Base-by-base conservation (phyloP, 495 filamentous ascomycete genomes). In the Hyaloscypha variabilis region DNA sequence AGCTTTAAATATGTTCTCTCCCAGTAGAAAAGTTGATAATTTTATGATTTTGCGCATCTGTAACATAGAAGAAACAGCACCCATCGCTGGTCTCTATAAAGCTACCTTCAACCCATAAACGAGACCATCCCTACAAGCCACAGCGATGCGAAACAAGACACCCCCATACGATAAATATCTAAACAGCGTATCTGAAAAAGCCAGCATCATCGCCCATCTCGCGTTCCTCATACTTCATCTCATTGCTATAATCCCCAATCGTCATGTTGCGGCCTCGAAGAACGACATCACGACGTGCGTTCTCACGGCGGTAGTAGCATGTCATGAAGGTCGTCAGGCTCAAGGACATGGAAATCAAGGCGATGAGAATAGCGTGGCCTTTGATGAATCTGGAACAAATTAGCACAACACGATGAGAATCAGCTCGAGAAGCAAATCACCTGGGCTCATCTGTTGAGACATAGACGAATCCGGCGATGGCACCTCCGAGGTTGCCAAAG, bases 401-500 rank as follows among this genome's bases (percentile, higher is more conserved):
- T 30, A 65, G 55, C 17, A 4, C 17, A 17, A 54, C 23, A 17
- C 24, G 31, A 29, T 23, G 10, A 53, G 3, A 23, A 10, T 13
- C 19, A 23, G 29, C 4, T 31, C 1, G 24, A 30, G 1, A 34
- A 26, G 29, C 0, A 39, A 80, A 83, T 74, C 82, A 92, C 13
- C 82, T 74, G 1, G 90, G 90, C 8, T 72, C 77, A 58, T 84
- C 83, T 28, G 81, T 79, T 8, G 79, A 73, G 8, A 87, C 77
- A 73, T 90, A 92, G 8, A 90, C 77, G 70, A 90, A 91, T 10
- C 83, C 85, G 28, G 88, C 85, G 59, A 92, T 75, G 13, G 85
- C 84, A 50, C 88, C 90, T 24, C 90, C 90, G 5, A 91, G 74
- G 74, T 91, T 92, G 8, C 90, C 90, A 66, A 93, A 90, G 23